Percentiles rank a stretch among this genome's conserved stretches.
Evolutionary conservation across 305 asterid genomes (phyloP).

Genomic region (Plantago coronopus): DNA sequence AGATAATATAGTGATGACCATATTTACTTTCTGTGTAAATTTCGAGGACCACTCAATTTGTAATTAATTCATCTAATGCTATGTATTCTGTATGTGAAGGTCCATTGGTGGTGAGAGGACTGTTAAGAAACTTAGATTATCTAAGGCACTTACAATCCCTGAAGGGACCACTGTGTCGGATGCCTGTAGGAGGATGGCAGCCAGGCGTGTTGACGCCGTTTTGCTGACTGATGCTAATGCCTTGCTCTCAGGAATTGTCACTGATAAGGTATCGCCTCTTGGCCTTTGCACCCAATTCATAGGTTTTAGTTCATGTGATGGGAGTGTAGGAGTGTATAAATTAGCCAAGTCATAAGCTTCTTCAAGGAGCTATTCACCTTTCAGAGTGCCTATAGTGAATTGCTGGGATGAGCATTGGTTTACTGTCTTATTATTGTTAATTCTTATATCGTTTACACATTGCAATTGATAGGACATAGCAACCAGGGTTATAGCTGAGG

Average conservation of each 20-base stretch:
- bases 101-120: conserved; percentile 74
- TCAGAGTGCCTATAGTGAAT: conserved; percentile 3
- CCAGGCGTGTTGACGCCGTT: conserved; percentile 89
- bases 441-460: conserved; percentile 18
- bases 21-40: neutral
- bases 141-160: conserved; percentile 94
- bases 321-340: conserved; percentile 8
- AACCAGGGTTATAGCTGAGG: conserved; percentile 92
- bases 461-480: conserved; percentile 69
- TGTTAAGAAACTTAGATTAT: conserved; percentile 88
- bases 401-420: conserved; percentile 1
- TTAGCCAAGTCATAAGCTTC: conserved; percentile 6
- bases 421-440: conserved; percentile 7
- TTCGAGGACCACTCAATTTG: neutral
- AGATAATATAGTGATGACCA: neutral
- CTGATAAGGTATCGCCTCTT: conserved; percentile 63
- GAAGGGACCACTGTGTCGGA: conserved; percentile 89
- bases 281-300: neutral
- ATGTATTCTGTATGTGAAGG: conserved; percentile 29
- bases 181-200: conserved; percentile 94
- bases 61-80: conserved; percentile 3
- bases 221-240: conserved; percentile 89
- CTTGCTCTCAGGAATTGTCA: conserved; percentile 91
- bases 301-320: conserved; percentile 6
- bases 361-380: conserved; percentile 10